A percentile compares a stretch with the other conserved stretches of the same genome.
These are phyloP conservation scores for Chaetomium strumarium DNA, from an alignment of 2,329 filamentous ascomycete genomes.

Conservation along the genomic window DNA sequence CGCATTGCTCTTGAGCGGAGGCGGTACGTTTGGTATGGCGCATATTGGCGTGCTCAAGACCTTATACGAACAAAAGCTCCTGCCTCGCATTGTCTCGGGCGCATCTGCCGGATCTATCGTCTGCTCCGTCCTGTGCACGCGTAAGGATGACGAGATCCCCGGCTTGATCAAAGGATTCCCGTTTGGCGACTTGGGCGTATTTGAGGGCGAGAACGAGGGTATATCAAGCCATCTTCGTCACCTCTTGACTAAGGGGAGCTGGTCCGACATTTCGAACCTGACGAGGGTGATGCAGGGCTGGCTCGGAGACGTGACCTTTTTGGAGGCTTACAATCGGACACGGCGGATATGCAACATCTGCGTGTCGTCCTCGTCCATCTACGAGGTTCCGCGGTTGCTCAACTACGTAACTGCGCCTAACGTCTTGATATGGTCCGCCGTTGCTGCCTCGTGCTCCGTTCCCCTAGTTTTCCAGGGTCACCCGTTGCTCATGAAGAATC, in stretches of 20 bases:
- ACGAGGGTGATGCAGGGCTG: conserved; percentile 73
- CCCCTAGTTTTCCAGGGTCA: conserved; percentile 79
- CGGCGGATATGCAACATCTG: conserved; percentile 88
- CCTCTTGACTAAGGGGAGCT: conserved; percentile 72
- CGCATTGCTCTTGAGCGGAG: conserved; percentile 75
- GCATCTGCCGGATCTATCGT: conserved; percentile 86
- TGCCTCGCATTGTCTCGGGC: conserved; percentile 82
- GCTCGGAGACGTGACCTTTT: conserved; percentile 86
- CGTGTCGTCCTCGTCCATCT: conserved; percentile 80
- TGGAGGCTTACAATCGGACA: conserved; percentile 93
- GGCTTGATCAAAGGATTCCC: conserved; percentile 63
- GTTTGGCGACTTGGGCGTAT: conserved; percentile 74
- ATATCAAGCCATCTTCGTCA: conserved; percentile 64
- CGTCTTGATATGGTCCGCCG: conserved; percentile 93
- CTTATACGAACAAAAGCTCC: conserved; percentile 65
- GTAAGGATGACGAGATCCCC: conserved; percentile 73
- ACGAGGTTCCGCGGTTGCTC: conserved; percentile 78
- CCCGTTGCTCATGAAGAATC: conserved; percentile 77
- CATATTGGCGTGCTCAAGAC: conserved; percentile 84
- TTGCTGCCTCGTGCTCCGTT: conserved; percentile 92
- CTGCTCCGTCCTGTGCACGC: conserved; percentile 70
- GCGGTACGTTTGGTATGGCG: conserved; percentile 86
- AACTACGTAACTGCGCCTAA: conserved; percentile 94
- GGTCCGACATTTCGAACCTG: conserved; percentile 80
- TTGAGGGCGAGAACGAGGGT: conserved; percentile 58